Percentiles rank a stretch among this genome's conserved stretches.
Evolutionary conservation across 2,329 filamentous ascomycete species (phyloP).

Genomic region (Herpotrichia juniperi): DNA sequence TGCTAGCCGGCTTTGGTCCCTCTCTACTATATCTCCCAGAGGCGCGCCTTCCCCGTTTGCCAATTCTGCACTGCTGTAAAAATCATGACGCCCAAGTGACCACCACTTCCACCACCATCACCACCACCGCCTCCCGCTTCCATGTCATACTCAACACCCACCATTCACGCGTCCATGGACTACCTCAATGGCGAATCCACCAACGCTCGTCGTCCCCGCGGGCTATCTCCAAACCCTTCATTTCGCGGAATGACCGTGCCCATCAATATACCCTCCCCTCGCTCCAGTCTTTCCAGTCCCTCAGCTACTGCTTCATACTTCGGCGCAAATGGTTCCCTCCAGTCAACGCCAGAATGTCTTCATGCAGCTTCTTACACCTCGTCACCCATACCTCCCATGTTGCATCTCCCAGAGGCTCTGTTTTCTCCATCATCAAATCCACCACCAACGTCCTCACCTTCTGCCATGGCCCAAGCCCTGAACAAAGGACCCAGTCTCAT

Average conservation of each 20-base stretch:
- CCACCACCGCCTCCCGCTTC: constrained; percentile 3
- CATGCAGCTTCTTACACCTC: constrained; percentile 62
- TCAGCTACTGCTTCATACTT: constrained; percentile 46
- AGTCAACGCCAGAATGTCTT: constrained; percentile 69
- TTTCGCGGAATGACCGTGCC: constrained; percentile 34
- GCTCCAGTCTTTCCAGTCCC: constrained; percentile 48
- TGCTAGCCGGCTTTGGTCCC: not conserved
- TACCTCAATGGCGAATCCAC: constrained; percentile 34
- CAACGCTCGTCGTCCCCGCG: constrained; percentile 25
- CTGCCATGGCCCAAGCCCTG: constrained; percentile 67
- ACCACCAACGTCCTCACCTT: constrained; percentile 51
- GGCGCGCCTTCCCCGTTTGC: not conserved
- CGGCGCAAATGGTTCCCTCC: constrained; percentile 67
- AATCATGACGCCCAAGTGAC: constrained; percentile 36
- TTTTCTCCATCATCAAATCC: constrained; percentile 57
- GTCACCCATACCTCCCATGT: constrained; percentile 51
- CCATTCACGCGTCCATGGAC: constrained; percentile 23
- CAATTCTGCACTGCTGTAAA: constrained; percentile 1
- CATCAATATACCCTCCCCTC: constrained; percentile 44
- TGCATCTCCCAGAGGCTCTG: constrained; percentile 77
- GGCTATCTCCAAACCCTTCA: constrained; percentile 41
- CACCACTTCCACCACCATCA: constrained; percentile 8
- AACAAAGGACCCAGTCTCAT: constrained; percentile 73
- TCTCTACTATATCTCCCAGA: not conserved
- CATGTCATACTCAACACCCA: constrained; percentile 16